phyloP scores from a whole-genome alignment of 345 rosid genomes.

The Arabidopsis arenosa region DNA sequence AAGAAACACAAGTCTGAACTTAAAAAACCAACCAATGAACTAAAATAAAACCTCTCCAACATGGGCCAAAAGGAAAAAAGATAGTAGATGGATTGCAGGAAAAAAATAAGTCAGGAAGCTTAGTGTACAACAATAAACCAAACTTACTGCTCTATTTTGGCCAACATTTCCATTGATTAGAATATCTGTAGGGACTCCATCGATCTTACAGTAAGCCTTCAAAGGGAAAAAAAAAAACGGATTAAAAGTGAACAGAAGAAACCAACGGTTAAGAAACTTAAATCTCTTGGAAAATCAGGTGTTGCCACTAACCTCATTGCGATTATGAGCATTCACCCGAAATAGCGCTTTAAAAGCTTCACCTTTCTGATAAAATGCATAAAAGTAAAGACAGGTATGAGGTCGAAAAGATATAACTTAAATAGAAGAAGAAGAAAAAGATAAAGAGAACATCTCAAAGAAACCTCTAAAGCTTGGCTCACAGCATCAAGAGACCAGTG shows the following conservation, averaged over 20 bases:
- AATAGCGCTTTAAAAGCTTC: conserved; percentile 72
- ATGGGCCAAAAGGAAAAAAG: not conserved
- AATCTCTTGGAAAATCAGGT: conserved; percentile 7
- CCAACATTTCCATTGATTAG: conserved; percentile 68
- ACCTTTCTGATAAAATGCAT: conserved; percentile 61
- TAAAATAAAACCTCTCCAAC: not conserved
- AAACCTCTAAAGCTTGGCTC: conserved; percentile 73
- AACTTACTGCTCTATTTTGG: conserved; percentile 95
- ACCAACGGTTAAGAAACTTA: conserved; percentile 1
- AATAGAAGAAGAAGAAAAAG: not conserved
- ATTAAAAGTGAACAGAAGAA: conserved; percentile 17
- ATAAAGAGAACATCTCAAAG: conserved; percentile 26
- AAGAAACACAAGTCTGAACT: conserved; percentile 29
- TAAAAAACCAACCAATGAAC: not conserved
- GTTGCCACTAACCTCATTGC: conserved; percentile 65
- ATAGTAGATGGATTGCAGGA: not conserved
- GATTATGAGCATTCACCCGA: conserved; percentile 87
- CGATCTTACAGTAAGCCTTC: conserved; percentile 95
- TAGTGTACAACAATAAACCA: not conserved
- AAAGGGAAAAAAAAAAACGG: conserved; percentile 1
- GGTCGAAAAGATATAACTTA: not conserved
- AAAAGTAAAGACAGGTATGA: conserved; percentile 23
- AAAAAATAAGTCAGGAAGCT: not conserved
- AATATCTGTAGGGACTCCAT: conserved; percentile 81
- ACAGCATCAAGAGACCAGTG: conserved; percentile 70